Evolutionary conservation across 176 grass and related monocot genomes (phyloP), one percentile per base, ranked within the genome.

Genomic region (Oropetium thomaeum): DNA sequence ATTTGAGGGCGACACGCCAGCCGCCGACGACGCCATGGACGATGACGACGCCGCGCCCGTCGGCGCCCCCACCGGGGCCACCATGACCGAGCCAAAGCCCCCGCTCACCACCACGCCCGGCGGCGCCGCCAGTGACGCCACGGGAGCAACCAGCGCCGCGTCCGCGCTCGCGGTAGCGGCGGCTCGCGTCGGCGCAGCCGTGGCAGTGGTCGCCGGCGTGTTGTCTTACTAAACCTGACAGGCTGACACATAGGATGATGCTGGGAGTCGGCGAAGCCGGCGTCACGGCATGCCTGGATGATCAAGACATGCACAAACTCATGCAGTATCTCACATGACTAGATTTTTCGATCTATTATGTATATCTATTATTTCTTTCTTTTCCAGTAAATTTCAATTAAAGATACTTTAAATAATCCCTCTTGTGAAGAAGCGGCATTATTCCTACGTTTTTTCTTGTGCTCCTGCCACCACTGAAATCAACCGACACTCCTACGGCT

Each of bases 31-130:
- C 58, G 79, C 60, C 73, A 16, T 67, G 60, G 79, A 76, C 4
- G 84, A 82, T 59, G 85, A 77, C 1, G 80, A 83, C 34, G 85
- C 85, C 11, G 74, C 74, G 61, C 85, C 85, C 7, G 85, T 87
- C 7, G 67, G 85, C 0, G 2, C 79, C 0, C 85, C 85, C 41
- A 74, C 65, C 27, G 79, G 80, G 3, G 77, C 80, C 75, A 88
- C 86, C 80, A 69, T 69, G 75, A 79, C 75, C 27, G 62, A 88
- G 34, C 85, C 85, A 61, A 67, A 64, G 48, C 22, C 61, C 0
- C 67, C 73, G 53, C 14, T 5, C 15, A 58, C 52, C 54, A 69
- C 74, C 12, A 22, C 79, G 67, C 67, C 67, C 1, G 85, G 79
- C 26, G 26, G 33, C 1, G 80, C 49, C 0, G 58, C 48, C 16